These are phyloP conservation scores for Kandelia obovata DNA, from an alignment of 345 rosid species.

Conservation along the genomic window DNA sequence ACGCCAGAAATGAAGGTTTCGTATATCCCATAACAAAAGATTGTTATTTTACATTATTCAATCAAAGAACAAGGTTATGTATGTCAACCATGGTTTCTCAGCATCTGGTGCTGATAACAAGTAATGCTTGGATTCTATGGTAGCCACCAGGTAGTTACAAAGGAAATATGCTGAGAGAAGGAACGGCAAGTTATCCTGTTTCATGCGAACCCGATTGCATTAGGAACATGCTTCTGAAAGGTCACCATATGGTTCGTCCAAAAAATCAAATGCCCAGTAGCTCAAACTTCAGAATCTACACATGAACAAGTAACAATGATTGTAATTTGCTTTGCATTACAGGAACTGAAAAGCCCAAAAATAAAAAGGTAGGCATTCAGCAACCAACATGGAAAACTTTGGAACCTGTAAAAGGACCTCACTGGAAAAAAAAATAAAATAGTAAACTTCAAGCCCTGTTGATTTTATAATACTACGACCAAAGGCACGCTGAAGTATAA, in stretches of 20 bases:
- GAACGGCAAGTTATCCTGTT: slow-evolving; percentile 11
- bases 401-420: neutral
- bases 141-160: slow-evolving; percentile 12
- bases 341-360: neutral
- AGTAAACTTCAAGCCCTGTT: slow-evolving; percentile 13
- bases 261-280: slow-evolving; percentile 12
- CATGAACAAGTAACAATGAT: slow-evolving; percentile 1
- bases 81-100: slow-evolving; percentile 12
- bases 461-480: slow-evolving; percentile 15
- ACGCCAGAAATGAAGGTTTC: neutral
- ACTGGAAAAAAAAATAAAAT: neutral
- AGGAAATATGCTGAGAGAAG: slow-evolving; percentile 11
- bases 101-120: slow-evolving; percentile 11
- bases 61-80: slow-evolving; percentile 24
- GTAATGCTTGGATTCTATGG: neutral
- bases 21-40: slow-evolving; percentile 9
- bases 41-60: slow-evolving; percentile 14
- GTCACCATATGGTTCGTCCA: neutral
- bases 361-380: slow-evolving; percentile 3
- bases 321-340: slow-evolving; percentile 5
- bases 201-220: slow-evolving; percentile 7
- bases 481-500: neutral
- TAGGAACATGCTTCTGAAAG: neutral
- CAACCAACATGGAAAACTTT: neutral
- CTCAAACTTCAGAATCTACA: slow-evolving; percentile 36